Base-by-base conservation (phyloP, 2,329 filamentous ascomycete genomes). In the Blastomyces parvus region DNA sequence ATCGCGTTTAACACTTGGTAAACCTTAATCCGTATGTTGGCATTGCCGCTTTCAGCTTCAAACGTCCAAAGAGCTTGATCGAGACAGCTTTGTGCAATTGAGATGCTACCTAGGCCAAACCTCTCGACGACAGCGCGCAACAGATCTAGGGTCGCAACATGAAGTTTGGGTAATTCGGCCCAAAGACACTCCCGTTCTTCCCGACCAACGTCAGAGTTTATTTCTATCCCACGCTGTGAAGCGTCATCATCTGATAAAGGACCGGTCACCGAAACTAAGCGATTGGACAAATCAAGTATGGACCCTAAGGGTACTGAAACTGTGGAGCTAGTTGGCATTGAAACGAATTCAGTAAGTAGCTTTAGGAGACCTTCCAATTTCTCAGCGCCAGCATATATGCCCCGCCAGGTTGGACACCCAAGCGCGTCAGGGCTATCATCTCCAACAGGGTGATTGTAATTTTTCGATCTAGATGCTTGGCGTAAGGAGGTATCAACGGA, bases 151-250 rank as follows among this genome's bases (percentile, higher is more conserved):
- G 85, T 83, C 17, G 88, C 85, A 17, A 86, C 76, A 70, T 97
- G 91, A 48, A 97, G 83, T 11, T 83, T 80, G 4, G 92, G 89
- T 13, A 97, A 80, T 22, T 84, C 80, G 57, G 83, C 78, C 84
- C 89, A 92, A 3, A 97, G 81, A 55, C 87, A 84, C 61, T 96
- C 90, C 65, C 88, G 87, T 75, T 97, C 93, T 59, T 95, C 89
- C 65, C 88, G 84, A 40, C 86, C 83, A 66, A 94, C 84, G 66
- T 90, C 87, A 8, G 86, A 81, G 68, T 91, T 92, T 64, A 86
- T 80, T 65, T 87, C 84, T n/a, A 85, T 78, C 67, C 77, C 78
- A 25, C 74, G 75, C 64, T 80, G 80, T 9, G 62, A 65, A 22
- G 36, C 19, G 48, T 71, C 65, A 73, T 77, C 71, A 70, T 80